Conservation (phyloP, 495 filamentous ascomycete genomes). For the Durotheca rogersii region DNA sequence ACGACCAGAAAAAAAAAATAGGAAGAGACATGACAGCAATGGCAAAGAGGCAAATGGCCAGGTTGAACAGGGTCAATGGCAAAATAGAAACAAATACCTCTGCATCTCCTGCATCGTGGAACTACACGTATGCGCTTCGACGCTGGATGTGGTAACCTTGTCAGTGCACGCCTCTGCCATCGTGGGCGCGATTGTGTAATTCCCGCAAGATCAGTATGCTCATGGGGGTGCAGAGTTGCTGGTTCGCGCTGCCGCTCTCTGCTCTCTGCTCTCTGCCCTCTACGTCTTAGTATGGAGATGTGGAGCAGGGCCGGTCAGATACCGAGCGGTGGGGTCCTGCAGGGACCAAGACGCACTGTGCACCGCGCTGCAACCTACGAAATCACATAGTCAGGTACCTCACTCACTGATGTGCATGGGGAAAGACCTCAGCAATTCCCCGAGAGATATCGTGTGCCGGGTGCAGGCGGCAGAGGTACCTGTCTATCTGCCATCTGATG, state of each 20-base stretch:
- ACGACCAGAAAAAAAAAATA: no score
- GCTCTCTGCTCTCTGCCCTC: no score
- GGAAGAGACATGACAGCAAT: no score
- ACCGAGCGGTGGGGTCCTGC: conserved; percentile 29
- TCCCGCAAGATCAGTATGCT: conserved; percentile 32
- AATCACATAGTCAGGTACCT: no score
- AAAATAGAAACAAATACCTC: no score
- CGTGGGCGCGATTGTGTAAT: conserved; percentile 30
- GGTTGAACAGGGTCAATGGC: no score
- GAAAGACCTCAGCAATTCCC: conserved; percentile 34
- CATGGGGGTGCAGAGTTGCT: conserved; percentile 23
- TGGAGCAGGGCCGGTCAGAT: conserved; percentile 31
- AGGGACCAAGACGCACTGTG: conserved; percentile 31
- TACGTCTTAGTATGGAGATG: conserved; percentile 29
- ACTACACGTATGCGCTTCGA: conserved; percentile 18
- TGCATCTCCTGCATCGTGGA: conserved; percentile 24
- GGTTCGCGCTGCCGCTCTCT: conserved; percentile 6
- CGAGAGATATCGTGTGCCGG: conserved; percentile 4
- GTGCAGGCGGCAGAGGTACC: conserved; percentile 17
- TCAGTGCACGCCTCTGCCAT: conserved; percentile 27
- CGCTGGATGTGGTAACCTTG: conserved; percentile 5
- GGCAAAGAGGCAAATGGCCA: conserved; percentile 18
- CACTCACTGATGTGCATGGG: conserved; percentile 29
- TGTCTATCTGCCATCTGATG: conserved; percentile 6
- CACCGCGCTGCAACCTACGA: no score